Evolutionary conservation across 1,284 basidiomycete genomes (phyloP).

Genomic region (Malassezia slooffiae): DNA sequence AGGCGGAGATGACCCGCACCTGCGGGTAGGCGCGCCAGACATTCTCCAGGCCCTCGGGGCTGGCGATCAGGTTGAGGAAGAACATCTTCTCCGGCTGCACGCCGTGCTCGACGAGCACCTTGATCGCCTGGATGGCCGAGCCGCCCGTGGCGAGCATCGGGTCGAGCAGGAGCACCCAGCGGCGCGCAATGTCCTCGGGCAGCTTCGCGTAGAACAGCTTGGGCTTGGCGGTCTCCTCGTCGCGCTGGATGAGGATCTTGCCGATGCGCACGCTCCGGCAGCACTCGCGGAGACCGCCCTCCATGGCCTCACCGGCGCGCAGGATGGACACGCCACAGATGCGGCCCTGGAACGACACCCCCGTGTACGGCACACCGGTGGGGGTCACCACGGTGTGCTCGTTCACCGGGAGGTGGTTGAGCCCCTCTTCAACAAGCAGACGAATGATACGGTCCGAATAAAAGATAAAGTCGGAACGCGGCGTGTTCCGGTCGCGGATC

Average conservation of each 20-base stretch:
- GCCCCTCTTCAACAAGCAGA: constrained; percentile 59
- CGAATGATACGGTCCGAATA: constrained; percentile 65
- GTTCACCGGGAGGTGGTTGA: constrained; percentile 72
- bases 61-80: constrained; percentile 88
- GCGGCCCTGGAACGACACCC: constrained; percentile 38
- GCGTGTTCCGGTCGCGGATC: constrained; percentile 55
- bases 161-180: constrained; percentile 87
- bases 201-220: constrained; percentile 58
- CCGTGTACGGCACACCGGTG: constrained; percentile 59
- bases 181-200: constrained; percentile 77
- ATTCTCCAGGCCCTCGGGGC: constrained; percentile 76
- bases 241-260: constrained; percentile 49
- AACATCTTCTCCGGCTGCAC: constrained; percentile 72
- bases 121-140: constrained; percentile 92
- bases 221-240: constrained; percentile 42
- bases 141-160: constrained; percentile 98
- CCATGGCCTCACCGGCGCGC: constrained; percentile 50
- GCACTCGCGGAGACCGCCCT: constrained; percentile 73
- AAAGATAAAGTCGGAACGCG: constrained; percentile 86
- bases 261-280: constrained; percentile 51
- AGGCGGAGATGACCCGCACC: constrained; percentile 75
- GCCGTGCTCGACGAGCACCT: constrained; percentile 75
- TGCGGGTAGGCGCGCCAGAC: constrained; percentile 71
- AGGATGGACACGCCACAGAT: constrained; percentile 43
- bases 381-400: constrained; percentile 36